phyloP scores from a whole-genome alignment of 2,329 filamentous ascomycete species.

The Scedosporium apiospermum region DNA sequence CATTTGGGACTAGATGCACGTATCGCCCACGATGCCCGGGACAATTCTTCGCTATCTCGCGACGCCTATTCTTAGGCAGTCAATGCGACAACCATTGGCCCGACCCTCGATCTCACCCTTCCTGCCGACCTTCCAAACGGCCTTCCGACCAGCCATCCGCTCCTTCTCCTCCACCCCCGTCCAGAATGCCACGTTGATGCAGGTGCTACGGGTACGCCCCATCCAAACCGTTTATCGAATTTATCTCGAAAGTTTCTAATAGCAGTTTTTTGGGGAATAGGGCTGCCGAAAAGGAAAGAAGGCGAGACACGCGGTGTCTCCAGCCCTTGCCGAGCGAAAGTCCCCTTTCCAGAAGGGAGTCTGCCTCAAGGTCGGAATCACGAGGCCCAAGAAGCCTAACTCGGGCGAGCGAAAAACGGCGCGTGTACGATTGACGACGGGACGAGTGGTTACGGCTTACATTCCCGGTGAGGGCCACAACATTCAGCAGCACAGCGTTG shows the following conservation, averaged over 20 bases:
- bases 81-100: constrained; percentile 15
- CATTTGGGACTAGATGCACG: neutral
- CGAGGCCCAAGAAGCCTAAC: constrained; percentile 97
- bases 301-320: constrained; percentile 79
- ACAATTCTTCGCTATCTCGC: constrained; percentile 9
- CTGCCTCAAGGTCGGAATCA: constrained; percentile 86
- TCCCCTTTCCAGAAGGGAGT: constrained; percentile 89
- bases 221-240: neutral
- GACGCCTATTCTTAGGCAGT: constrained; percentile 6
- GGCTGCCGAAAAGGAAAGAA: constrained; percentile 72
- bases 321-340: constrained; percentile 60
- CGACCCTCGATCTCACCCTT: constrained; percentile 24
- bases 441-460: constrained; percentile 82
- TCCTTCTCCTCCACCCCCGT: constrained; percentile 49
- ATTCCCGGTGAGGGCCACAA: constrained; percentile 98
- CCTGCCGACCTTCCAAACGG: constrained; percentile 11
- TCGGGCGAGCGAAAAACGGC: constrained; percentile 95
- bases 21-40: constrained; percentile 3
- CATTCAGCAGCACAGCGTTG: constrained; percentile 96
- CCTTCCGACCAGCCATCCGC: constrained; percentile 19
- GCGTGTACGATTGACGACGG: constrained; percentile 78
- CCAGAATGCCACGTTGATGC: constrained; percentile 58
- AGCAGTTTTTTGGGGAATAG: constrained; percentile 21
- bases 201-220: constrained; percentile 49
- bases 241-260: neutral